A percentile compares a stretch with the other conserved stretches of the same genome.
phyloP scores from a whole-genome alignment of 192 early-diverging fungal species.

The Spizellomyces punctatus region DNA sequence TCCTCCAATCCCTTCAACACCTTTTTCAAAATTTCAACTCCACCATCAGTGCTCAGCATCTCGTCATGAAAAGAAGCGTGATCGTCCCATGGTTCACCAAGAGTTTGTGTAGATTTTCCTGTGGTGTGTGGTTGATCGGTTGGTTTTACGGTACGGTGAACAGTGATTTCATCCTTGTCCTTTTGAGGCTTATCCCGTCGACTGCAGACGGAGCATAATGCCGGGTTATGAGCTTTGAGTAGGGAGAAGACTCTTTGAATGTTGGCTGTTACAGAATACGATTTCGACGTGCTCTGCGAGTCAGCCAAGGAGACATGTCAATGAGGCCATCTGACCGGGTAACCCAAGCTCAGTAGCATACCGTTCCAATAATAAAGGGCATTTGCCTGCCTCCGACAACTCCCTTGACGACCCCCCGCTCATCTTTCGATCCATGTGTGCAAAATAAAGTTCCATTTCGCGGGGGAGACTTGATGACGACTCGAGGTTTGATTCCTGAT shows the following conservation, averaged over 20 bases:
- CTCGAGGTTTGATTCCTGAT: too few relatives aligned
- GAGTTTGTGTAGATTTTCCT: too few relatives aligned
- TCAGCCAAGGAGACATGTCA: too few relatives aligned
- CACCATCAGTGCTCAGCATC: slow-evolving; percentile 9
- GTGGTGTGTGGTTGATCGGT: too few relatives aligned
- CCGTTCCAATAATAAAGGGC: slow-evolving; percentile 61
- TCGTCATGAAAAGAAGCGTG: slow-evolving; percentile 28
- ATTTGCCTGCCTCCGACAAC: slow-evolving; percentile 40
- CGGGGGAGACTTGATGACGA: too few relatives aligned
- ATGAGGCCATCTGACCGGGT: too few relatives aligned
- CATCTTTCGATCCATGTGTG: too few relatives aligned
- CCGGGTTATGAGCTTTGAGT: slow-evolving; percentile 58
- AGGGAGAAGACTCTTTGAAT: slow-evolving; percentile 60
- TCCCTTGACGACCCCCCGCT: too few relatives aligned
- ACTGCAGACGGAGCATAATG: slow-evolving; percentile 55
- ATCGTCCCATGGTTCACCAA: slow-evolving; percentile 1
- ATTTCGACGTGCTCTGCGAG: slow-evolving; percentile 51
- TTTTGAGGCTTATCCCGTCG: background rate
- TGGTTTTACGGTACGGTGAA: too few relatives aligned
- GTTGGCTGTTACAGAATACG: slow-evolving; percentile 63
- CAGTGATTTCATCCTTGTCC: too few relatives aligned
- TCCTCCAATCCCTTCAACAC: slow-evolving; percentile 43
- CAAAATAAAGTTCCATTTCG: too few relatives aligned
- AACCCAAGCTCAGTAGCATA: slow-evolving; percentile 11
- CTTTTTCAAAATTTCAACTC: slow-evolving; percentile 31